Evolutionary conservation across 2,329 filamentous ascomycete genomes (phyloP), one percentile per base, ranked within the genome.

Genomic region (Alternaria infectoria): DNA sequence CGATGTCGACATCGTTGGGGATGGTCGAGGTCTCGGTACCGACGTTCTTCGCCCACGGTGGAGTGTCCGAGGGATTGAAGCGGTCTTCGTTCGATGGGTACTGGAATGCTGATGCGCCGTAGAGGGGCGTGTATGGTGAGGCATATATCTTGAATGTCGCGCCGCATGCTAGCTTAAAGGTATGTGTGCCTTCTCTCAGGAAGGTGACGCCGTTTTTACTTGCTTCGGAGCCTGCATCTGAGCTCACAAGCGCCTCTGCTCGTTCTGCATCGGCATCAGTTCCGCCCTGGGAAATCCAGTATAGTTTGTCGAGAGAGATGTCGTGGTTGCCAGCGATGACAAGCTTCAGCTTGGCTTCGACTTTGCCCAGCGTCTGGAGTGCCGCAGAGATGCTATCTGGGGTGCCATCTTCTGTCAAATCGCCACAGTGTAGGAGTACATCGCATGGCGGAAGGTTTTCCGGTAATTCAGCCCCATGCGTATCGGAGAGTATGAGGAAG

Each of bases 321-420:
- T 90, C 87, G 75, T 90, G 88, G 71, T 89, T 90, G 0, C 87
- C 87, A 0, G 87, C 84, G 55, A 90, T 89, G 45, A 88, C 83
- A 21, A 90, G 79, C 68, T 88, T 89, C 5, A 89, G 74, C 28
- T 85, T 83, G 1, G 86, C 86, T 10, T 84, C 73, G 32, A 86
- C 80, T 1, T 74, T 69, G 12, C 77, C 75, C 17, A 89, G 76
- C 65, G 83, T 79, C n/a, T 80, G 68, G 17, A 87, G 69, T 5
- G 83, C 82, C 12, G 67, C 57, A 12, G 79, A 65, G 64, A 87
- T 84, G 69, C 87, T 83, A n/a, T 70, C 52, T 3, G 79, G 65
- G 5, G 78, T 77, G 5, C 86, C 85, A 45, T 81, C 78, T 69
- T 82, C 82, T 6, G 87, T 89, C 13, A 89, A 73, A 72, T 89